These are phyloP conservation scores for Casuarina glauca DNA, from an alignment of 306 rosid genomes.

Conservation along the genomic window DNA sequence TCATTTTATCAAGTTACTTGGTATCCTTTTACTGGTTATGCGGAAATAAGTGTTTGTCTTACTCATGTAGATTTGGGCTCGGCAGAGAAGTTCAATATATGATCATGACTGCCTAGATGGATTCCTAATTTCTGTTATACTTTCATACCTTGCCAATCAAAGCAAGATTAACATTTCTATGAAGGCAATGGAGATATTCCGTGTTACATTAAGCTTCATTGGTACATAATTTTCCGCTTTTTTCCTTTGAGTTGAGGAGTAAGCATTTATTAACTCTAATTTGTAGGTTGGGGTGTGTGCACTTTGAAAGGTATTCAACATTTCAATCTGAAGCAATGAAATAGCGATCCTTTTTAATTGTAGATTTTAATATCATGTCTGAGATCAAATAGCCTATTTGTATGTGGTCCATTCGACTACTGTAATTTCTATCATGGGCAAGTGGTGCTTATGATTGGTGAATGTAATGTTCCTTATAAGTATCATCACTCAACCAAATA, in stretches of 20 bases:
- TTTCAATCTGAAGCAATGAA: not conserved
- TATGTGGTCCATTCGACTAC: not conserved
- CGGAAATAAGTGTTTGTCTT: constrained; percentile 18
- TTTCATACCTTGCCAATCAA: constrained; percentile 63
- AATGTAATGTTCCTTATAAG: not conserved
- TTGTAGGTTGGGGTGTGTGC: not conserved
- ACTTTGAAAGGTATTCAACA: not conserved
- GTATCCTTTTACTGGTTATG: constrained; percentile 11
- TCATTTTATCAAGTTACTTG: not conserved
- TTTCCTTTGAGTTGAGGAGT: constrained; percentile 12
- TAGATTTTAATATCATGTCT: not conserved
- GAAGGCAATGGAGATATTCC: constrained; percentile 70
- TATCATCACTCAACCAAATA: not conserved
- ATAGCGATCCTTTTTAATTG: not conserved
- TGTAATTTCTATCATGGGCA: not conserved
- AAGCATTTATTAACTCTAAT: constrained; percentile 3
- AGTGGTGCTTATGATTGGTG: not conserved
- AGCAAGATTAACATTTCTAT: constrained; percentile 58
- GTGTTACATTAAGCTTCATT: constrained; percentile 61
- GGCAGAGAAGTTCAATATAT: constrained; percentile 61
- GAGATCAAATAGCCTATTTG: too few species aligned
- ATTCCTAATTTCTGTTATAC: constrained; percentile 61
- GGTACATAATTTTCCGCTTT: constrained; percentile 49
- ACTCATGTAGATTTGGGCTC: constrained; percentile 79
- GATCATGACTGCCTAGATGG: constrained; percentile 84